Conservation (phyloP, 2,329 filamentous ascomycete genomes). For the Fusarium sp. region DNA sequence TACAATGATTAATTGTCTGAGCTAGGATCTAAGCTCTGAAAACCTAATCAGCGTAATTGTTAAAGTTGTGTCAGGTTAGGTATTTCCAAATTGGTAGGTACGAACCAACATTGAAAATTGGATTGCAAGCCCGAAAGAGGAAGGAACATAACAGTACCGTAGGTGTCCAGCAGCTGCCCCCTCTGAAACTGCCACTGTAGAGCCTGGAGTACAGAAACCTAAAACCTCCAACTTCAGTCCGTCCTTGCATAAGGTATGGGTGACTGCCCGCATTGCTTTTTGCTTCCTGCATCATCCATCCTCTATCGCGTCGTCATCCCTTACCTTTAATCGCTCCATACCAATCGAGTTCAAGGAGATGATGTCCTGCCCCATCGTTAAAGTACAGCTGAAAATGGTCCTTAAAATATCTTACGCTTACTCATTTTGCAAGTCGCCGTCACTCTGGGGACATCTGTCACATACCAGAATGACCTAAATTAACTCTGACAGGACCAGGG, state of each 20-base stretch:
- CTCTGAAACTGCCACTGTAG: background rate
- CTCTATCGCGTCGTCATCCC: conserved; percentile 15
- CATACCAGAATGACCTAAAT: conserved; percentile 18
- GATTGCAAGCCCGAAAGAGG: background rate
- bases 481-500: background rate
- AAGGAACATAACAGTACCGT: background rate
- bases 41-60: background rate
- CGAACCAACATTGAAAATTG: background rate
- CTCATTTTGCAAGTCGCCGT: background rate
- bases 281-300: conserved; percentile 24
- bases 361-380: conserved; percentile 34
- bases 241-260: background rate
- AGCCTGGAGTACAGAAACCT: background rate
- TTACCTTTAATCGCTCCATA: conserved; percentile 26
- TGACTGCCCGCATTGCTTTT: conserved; percentile 21
- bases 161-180: background rate
- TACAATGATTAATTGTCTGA: background rate
- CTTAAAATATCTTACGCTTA: background rate
- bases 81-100: background rate
- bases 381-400: conserved; percentile 16
- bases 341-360: conserved; percentile 29
- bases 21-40: background rate
- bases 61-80: background rate
- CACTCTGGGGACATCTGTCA: conserved; percentile 19
- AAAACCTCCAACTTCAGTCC: background rate